Evolutionary conservation across 1,139 yeast genomes (phyloP).

Genomic region (Kurtzmaniella quercitrusa): DNA sequence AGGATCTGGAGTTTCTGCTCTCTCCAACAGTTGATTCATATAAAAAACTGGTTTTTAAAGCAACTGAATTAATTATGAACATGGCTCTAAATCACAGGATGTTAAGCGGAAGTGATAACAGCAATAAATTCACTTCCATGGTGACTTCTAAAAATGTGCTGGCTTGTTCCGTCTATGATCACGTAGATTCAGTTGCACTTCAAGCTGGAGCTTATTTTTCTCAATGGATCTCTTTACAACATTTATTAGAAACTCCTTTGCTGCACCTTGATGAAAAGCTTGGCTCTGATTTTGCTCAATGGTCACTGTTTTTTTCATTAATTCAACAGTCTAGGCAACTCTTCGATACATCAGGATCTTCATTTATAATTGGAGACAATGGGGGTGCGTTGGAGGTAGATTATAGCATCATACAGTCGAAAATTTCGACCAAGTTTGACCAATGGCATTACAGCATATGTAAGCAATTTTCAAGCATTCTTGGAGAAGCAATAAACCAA

Average conservation of each 20-base stretch:
- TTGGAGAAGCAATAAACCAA: slow-evolving; percentile 15
- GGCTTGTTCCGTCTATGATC: slow-evolving; percentile 2
- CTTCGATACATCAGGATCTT: slow-evolving; percentile 47
- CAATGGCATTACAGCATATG: slow-evolving; percentile 51
- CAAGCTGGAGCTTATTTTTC: slow-evolving; percentile 32
- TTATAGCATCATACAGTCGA: slow-evolving; percentile 51
- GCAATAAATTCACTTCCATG: neutral
- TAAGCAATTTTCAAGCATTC: slow-evolving; percentile 36
- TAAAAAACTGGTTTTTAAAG: slow-evolving; percentile 13
- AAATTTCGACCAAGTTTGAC: slow-evolving; percentile 54
- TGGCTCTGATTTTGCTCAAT: slow-evolving; percentile 22
- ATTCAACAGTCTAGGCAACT: slow-evolving; percentile 41
- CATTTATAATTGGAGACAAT: slow-evolving; percentile 6
- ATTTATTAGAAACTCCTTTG: slow-evolving; percentile 53
- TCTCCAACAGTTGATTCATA: slow-evolving; percentile 24
- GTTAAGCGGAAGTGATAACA: neutral
- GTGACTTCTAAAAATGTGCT: neutral
- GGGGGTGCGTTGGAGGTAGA: slow-evolving; percentile 40
- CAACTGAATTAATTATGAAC: slow-evolving; percentile 11
- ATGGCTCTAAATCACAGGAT: slow-evolving; percentile 12
- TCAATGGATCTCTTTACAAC: slow-evolving; percentile 56
- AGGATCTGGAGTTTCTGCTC: slow-evolving; percentile 40
- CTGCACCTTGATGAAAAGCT: slow-evolving; percentile 22
- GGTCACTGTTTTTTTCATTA: slow-evolving; percentile 47
- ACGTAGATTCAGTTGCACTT: slow-evolving; percentile 17